Conservation (phyloP, 805 yeast genomes). For the Lipomyces oligophaga region DNA sequence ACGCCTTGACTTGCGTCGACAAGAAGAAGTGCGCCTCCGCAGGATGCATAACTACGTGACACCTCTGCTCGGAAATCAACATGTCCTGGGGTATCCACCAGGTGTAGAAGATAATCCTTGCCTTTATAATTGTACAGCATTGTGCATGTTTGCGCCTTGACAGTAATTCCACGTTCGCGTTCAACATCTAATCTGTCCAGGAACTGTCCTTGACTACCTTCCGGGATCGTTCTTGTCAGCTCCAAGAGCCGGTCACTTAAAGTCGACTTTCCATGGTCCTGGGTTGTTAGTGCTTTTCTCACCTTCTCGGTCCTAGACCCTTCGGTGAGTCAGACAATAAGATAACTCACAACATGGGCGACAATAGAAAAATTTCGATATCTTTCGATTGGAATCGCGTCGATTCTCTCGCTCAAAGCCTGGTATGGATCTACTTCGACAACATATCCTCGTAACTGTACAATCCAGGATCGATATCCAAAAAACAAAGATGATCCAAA, state of each 20-base stretch:
- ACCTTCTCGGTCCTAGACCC: not conserved
- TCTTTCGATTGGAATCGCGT: conserved; percentile 74
- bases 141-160: conserved; percentile 93
- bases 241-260: conserved; percentile 83
- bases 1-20: conserved; percentile 97
- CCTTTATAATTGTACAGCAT: conserved; percentile 74
- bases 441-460: not conserved
- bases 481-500: no score
- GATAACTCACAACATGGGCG: conserved; percentile 63
- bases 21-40: conserved; percentile 85
- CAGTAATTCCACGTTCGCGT: conserved; percentile 92
- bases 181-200: conserved; percentile 91
- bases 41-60: conserved; percentile 88
- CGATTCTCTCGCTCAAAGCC: conserved; percentile 55
- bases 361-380: conserved; percentile 90
- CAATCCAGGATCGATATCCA: no score
- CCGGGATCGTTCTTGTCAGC: conserved; percentile 79
- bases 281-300: not conserved
- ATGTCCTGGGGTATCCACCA: conserved; percentile 97
- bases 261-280: conserved; percentile 67
- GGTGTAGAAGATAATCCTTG: conserved; percentile 75
- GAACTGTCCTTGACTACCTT: conserved; percentile 70
- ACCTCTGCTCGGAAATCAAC: conserved; percentile 95
- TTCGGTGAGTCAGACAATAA: not conserved
- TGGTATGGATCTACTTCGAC: conserved; percentile 1